Evolutionary conservation across 2,329 filamentous ascomycete genomes (phyloP).

Genomic region (Apiospora kogelbergensis): DNA sequence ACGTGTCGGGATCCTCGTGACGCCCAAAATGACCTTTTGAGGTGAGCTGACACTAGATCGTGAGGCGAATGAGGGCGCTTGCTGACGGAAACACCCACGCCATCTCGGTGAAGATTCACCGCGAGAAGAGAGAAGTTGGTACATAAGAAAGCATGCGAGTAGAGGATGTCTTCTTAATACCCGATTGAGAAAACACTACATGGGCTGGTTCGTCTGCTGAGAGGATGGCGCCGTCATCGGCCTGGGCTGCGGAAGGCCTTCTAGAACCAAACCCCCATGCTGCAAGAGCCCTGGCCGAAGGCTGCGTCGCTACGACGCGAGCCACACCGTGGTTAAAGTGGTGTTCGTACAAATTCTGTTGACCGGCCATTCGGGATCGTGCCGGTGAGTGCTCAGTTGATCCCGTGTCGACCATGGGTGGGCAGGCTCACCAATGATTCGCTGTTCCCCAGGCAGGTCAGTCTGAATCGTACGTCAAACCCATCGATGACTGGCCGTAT

Average conservation of each 20-base stretch:
- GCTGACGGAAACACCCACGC: neutral
- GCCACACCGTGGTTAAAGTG: neutral
- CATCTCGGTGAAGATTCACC: neutral
- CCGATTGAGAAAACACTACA: neutral
- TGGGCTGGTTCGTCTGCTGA: neutral
- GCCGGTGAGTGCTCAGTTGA: neutral
- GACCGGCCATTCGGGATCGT: neutral
- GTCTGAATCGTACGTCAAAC: neutral
- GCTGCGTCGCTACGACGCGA: neutral
- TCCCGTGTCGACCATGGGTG: neutral
- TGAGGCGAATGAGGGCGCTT: neutral
- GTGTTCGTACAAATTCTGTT: neutral
- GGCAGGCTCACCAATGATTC: neutral
- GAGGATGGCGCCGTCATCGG: neutral
- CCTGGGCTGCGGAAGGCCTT: constrained; percentile 1
- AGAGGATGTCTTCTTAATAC: neutral
- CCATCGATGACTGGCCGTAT: neutral
- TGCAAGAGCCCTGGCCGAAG: neutral
- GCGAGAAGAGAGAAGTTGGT: neutral
- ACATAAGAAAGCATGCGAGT: neutral
- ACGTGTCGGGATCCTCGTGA: neutral
- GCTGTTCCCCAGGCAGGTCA: neutral
- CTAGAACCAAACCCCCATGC: neutral
- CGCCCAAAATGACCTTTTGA: neutral
- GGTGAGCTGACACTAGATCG: neutral